Evolutionary conservation across 2,329 filamentous ascomycete species (phyloP).

Genomic region (Paraconiothyrium brasiliense): DNA sequence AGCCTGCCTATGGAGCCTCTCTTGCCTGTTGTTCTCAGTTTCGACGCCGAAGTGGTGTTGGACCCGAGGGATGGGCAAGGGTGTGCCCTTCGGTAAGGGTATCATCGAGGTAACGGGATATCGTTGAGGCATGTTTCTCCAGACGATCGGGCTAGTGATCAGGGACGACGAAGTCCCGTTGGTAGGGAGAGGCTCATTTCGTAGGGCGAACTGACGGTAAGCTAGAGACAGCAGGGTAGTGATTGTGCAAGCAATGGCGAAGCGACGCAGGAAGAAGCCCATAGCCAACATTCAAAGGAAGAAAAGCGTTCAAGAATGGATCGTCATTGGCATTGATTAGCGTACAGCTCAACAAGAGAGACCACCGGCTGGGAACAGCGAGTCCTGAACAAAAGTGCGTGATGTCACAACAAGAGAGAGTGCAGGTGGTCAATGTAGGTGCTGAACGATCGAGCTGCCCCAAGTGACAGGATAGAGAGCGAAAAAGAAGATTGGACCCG

Average conservation of each 20-base stretch:
- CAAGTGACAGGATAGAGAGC: neutral
- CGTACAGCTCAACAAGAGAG: neutral
- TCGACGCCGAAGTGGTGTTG: constrained; percentile 50
- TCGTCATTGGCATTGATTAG: constrained; percentile 19
- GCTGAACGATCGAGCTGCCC: too few relatives aligned
- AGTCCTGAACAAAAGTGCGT: neutral
- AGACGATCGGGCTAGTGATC: constrained; percentile 42
- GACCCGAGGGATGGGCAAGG: constrained; percentile 45
- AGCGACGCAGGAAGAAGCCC: constrained; percentile 42
- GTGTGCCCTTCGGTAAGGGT: constrained; percentile 42
- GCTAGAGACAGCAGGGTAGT: constrained; percentile 40
- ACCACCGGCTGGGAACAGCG: neutral
- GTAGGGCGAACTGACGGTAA: constrained; percentile 40
- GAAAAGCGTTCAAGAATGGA: constrained; percentile 10
- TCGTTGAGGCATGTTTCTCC: constrained; percentile 44
- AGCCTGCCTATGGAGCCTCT: constrained; percentile 41
- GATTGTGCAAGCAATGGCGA: constrained; percentile 38
- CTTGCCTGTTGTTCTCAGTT: constrained; percentile 42
- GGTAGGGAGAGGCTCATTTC: constrained; percentile 29
- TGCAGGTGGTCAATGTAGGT: neutral
- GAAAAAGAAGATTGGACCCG: neutral
- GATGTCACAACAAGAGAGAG: constrained; percentile 3
- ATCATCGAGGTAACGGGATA: constrained; percentile 45
- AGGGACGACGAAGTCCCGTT: constrained; percentile 35
- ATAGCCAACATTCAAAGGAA: constrained; percentile 25